A percentile compares a stretch with the other conserved stretches of the same genome.
phyloP scores from a whole-genome alignment of 305 asterid species.

The Fraxinus angustifolia region DNA sequence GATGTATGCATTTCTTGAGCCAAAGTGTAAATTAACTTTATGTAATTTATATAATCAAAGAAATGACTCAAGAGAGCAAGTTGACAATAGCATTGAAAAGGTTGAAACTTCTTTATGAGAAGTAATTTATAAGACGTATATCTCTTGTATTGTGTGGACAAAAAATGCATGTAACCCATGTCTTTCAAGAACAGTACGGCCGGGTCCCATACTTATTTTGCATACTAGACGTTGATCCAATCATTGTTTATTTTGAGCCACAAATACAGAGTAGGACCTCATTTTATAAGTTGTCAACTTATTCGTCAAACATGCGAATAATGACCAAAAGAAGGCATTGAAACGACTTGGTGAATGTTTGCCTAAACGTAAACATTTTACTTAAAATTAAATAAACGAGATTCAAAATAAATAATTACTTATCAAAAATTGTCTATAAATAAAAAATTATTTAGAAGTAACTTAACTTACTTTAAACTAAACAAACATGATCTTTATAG shows the following conservation, averaged over 20 bases:
- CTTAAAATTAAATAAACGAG: neutral
- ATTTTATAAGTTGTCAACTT: neutral
- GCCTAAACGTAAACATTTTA: neutral
- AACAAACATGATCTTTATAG: neutral
- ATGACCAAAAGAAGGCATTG: neutral
- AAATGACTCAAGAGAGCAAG: neutral
- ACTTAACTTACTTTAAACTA: neutral
- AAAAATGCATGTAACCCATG: neutral
- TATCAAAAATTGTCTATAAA: neutral
- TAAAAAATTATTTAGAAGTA: neutral
- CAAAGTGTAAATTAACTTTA: neutral
- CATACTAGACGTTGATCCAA: neutral
- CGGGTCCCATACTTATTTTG: neutral
- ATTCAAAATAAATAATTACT: neutral
- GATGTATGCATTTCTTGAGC: neutral
- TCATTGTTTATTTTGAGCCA: neutral
- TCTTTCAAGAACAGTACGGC: neutral
- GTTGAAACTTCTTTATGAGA: neutral
- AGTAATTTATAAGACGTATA: neutral
- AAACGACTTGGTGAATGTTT: neutral
- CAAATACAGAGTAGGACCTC: neutral
- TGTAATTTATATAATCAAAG: neutral
- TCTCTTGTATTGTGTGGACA: neutral
- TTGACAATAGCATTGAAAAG: neutral
- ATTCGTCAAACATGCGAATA: constrained; percentile 7